Evolutionary conservation across 176 grass and related monocot genomes (phyloP), one percentile per base, ranked within the genome.

Genomic region (Bonia amplexicaulis): DNA sequence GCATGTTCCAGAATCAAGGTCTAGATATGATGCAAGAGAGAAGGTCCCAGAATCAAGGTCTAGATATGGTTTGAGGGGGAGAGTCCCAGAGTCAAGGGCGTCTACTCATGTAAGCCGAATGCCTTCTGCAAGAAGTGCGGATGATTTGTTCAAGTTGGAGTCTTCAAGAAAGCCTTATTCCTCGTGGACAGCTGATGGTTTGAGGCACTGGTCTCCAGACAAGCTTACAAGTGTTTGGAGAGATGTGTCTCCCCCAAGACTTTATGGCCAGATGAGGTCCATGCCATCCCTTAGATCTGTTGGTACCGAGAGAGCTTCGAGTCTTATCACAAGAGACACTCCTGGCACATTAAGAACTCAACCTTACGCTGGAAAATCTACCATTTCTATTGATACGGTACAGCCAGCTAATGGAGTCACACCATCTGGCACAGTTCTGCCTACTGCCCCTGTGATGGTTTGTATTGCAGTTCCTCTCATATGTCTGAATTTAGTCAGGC

Each of bases 121-220:
- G 76, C 80, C 86, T 84, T 85, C 86, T 71, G 52, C 75, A 74
- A 95, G 93, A 88, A 90, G 60, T 84, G 76, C 59, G 27, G 90
- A 92, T 82, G 86, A 82, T 74, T 90, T 88, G 66, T 46, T 81
- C 7, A 73, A 88, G 26, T 75, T 89, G 64, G 76, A 79, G n/a
- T 82, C 84, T 79, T 85, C 78, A 67, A 92, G 82, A 47, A 86
- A 69, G 81, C 41, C 67, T 46, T 90, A 90, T 81, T 66, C 93
- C 23, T 80, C 73, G 6, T 89, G 83, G 88, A 31, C 66, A 73
- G 25, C 85, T 39, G 84, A 88, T 75, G 49, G 81, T 79, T 68
- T 41, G 19, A 92, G 83, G 84, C 76, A 71, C 61, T 81, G 71
- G 54, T 90, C 93, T 73, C 80, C 90, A 74, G 88, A 87, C 66